Evolutionary conservation across 805 yeast species (phyloP), one percentile per base, ranked within the genome.

Genomic region (Cyberlindnera xishuangbannaensis): DNA sequence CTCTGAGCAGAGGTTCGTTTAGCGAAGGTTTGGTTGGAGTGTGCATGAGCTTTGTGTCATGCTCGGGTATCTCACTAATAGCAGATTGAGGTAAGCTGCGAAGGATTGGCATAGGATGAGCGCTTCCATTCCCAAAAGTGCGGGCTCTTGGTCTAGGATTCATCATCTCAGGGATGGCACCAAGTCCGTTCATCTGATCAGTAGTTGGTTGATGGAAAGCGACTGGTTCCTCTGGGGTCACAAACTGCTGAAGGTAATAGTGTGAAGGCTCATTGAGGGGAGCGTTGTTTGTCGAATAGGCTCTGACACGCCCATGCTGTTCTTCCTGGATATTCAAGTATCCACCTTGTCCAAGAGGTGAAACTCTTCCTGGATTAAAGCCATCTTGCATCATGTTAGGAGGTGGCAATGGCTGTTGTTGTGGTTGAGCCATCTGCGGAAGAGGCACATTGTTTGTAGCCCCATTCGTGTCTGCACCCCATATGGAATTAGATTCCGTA

Each of bases 401-500:
- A n/a, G 33, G 36, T 20, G 15, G 20, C 16, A 7, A 14, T 17
- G 11, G 15, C 27, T 25, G 33, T 17, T 13, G 27, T 19, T 20
- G 27, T 24, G 10, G 27, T 16, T 29, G 37, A 10, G 13, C 7
- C 26, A 9, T 7, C 26, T 24, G 26, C 15, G 14, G 14, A 24
- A 15, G 26, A 10, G 25, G 26, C 10, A 27, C 14, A 13, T 21
- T 21, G 25, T 13, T 16, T 6, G 26, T 5, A 15, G 21, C 13
- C 6, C 16, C 18, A 13, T 20, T 18, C 27, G 29, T 13, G 25
- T 38, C 37, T 13, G 28, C 26, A 41, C 72, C 71, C 83, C 83
- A 77, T 34, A 77, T 76, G 25, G 80, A 72, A 42, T 71, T 61
- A 27, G 65, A 61, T 26, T 56, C 61, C 2, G 52, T 41, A n/a